A percentile compares a stretch with the other conserved stretches of the same genome.
These are phyloP conservation scores for Luffa acutangula DNA, from an alignment of 306 rosid species.

Conservation along the genomic window DNA sequence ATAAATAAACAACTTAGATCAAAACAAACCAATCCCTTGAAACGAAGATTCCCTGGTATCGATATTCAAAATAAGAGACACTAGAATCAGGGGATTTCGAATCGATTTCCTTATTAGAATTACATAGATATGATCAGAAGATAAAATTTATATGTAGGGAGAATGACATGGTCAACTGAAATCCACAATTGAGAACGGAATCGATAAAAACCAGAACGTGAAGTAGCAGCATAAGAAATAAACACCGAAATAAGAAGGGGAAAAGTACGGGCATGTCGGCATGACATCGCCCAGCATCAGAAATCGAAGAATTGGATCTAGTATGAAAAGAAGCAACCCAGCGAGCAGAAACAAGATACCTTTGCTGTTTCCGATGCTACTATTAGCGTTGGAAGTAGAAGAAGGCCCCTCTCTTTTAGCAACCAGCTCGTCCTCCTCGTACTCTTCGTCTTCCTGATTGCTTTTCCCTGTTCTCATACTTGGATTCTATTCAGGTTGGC, in stretches of 20 bases:
- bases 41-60: neutral
- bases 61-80: neutral
- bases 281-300: conserved; percentile 6
- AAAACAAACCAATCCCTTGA: neutral
- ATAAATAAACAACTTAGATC: neutral
- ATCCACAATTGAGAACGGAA: neutral
- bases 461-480: conserved; percentile 76
- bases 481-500: neutral
- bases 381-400: conserved; percentile 36
- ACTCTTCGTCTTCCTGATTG: conserved; percentile 75
- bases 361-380: conserved; percentile 35
- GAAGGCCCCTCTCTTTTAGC: conserved; percentile 66
- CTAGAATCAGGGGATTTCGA: neutral
- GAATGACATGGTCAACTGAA: neutral
- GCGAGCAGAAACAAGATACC: conserved; percentile 27
- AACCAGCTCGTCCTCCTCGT: conserved; percentile 69
- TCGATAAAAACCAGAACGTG: neutral
- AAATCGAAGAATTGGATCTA: neutral
- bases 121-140: neutral
- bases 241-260: neutral
- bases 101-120: neutral
- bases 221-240: neutral
- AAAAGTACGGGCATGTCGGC: neutral
- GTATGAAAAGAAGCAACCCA: neutral
- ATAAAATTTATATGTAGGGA: neutral